These are phyloP conservation scores for Halenospora varia DNA, from an alignment of 495 filamentous ascomycete species.

Conservation along the genomic window DNA sequence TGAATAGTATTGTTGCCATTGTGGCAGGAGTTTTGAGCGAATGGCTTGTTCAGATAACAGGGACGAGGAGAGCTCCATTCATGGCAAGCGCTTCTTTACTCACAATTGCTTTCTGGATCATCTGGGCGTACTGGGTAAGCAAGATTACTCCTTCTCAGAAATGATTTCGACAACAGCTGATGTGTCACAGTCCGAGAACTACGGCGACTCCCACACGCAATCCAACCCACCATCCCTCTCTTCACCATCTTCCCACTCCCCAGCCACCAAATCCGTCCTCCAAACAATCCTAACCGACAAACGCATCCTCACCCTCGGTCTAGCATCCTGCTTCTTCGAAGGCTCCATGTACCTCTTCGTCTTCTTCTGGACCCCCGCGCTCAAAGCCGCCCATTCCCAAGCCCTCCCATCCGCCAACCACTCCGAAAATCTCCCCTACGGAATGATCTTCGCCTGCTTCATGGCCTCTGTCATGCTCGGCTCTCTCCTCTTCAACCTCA, in stretches of 20 bases:
- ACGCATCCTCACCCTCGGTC: slow-evolving; percentile 40
- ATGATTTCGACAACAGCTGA: too few species aligned
- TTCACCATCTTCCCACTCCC: background rate
- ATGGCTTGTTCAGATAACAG: slow-evolving; percentile 35
- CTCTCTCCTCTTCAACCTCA: slow-evolving; percentile 37
- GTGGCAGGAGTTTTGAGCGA: slow-evolving; percentile 39
- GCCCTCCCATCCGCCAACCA: background rate
- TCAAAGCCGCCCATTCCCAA: slow-evolving; percentile 34
- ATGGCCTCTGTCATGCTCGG: slow-evolving; percentile 54
- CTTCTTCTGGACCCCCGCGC: slow-evolving; percentile 51
- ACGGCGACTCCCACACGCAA: slow-evolving; percentile 30
- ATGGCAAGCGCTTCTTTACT: slow-evolving; percentile 37
- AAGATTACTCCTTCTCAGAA: too few species aligned
- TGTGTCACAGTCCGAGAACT: too few species aligned
- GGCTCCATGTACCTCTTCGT: slow-evolving; percentile 54
- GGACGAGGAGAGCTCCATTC: slow-evolving; percentile 49
- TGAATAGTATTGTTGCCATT: slow-evolving; percentile 51
- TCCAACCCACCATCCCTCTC: background rate
- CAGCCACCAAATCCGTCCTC: slow-evolving; percentile 13
- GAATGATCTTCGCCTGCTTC: slow-evolving; percentile 54
- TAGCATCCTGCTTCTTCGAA: slow-evolving; percentile 52
- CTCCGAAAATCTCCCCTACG: slow-evolving; percentile 42
- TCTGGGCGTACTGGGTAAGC: slow-evolving; percentile 46
- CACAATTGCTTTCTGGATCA: slow-evolving; percentile 36
- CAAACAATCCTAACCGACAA: slow-evolving; percentile 25